Evolutionary conservation across 345 rosid genomes (phyloP).

Genomic region (Lepidium aucheri): DNA sequence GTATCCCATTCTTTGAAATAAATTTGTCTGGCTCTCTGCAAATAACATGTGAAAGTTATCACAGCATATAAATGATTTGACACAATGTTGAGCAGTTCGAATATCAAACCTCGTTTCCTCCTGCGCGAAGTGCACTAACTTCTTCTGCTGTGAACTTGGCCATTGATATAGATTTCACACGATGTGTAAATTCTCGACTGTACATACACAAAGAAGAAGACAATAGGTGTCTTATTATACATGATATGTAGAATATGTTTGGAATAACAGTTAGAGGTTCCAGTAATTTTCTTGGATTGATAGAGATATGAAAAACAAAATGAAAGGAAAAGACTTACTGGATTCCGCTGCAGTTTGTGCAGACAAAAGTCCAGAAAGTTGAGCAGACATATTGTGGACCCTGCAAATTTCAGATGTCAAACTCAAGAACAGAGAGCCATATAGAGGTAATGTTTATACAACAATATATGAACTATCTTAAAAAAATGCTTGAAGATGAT

Average conservation of each 20-base stretch:
- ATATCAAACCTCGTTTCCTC: conserved; percentile 69
- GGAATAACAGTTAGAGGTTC: neutral
- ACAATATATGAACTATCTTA: neutral
- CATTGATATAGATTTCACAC: conserved; percentile 89
- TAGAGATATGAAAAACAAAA: neutral
- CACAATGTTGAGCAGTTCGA: neutral
- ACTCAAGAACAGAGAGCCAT: neutral
- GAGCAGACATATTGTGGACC: conserved; percentile 97
- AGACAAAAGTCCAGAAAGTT: conserved; percentile 78
- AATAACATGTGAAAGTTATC: conserved; percentile 2
- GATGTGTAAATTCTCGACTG: conserved; percentile 89
- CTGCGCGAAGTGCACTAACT: conserved; percentile 68
- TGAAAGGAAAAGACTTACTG: conserved; percentile 46
- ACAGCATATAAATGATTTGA: neutral
- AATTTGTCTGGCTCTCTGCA: conserved; percentile 65
- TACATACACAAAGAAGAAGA: neutral
- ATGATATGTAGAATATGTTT: neutral
- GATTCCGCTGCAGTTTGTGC: conserved; percentile 77
- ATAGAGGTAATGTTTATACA: neutral
- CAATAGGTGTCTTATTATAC: neutral
- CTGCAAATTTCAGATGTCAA: conserved; percentile 33
- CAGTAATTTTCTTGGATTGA: neutral
- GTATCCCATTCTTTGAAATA: conserved; percentile 74
- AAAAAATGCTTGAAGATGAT: neutral
- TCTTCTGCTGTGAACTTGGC: conserved; percentile 82